These are phyloP conservation scores for Prunus fruticosa DNA, from an alignment of 306 rosid genomes.

Conservation along the genomic window DNA sequence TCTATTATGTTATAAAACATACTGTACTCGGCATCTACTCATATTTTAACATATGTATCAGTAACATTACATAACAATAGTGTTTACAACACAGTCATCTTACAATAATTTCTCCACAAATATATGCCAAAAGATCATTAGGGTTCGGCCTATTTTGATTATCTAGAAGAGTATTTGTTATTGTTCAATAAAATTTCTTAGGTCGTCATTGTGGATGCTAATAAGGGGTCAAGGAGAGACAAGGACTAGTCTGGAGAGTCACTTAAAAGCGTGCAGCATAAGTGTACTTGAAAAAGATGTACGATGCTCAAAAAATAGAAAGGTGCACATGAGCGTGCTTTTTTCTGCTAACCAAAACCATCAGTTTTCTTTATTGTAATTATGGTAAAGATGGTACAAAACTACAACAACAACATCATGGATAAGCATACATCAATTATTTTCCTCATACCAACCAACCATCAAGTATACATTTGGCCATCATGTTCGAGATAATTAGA, in stretches of 20 bases:
- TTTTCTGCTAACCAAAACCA: not conserved
- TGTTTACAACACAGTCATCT: no score
- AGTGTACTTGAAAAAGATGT: not conserved
- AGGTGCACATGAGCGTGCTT: not conserved
- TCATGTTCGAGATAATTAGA: no score
- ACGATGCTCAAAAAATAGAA: not conserved
- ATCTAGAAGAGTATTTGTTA: not conserved
- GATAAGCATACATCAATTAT: not conserved
- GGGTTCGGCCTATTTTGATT: not conserved
- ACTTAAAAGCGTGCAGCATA: not conserved
- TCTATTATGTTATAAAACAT: no score
- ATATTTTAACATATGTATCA: no score
- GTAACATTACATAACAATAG: no score
- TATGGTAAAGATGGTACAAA: no score
- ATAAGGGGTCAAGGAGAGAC: not conserved
- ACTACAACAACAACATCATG: not conserved
- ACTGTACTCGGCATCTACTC: no score
- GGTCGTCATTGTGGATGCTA: not conserved
- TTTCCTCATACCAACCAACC: no score
- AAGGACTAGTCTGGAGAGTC: not conserved
- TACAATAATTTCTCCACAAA: not conserved
- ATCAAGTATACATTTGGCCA: no score
- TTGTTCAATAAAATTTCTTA: not conserved
- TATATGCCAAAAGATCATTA: not conserved
- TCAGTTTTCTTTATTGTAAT: not conserved